Evolutionary conservation across 257 asterid genomes (phyloP), one percentile per base, ranked within the genome.

Genomic region (Nicotiana tabacum): DNA sequence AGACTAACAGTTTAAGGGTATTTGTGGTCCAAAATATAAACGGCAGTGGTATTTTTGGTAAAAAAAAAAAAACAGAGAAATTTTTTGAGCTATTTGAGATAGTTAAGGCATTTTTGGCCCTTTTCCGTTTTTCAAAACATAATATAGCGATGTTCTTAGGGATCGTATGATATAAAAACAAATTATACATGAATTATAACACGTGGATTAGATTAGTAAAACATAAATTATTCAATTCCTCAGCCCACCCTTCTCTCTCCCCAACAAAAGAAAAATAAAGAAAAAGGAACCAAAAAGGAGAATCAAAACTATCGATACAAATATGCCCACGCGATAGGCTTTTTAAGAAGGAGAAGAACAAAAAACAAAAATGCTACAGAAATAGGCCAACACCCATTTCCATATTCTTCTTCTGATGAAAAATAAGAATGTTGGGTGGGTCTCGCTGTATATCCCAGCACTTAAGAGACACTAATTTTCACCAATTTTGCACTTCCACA

Each of bases 371-470:
- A 0, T 69, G 77, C 4, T 37, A 21, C 58, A 5, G 12, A 35
- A 9, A 43, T 43, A 43, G 21, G 35, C 78, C 13, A 17, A 8
- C 48, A 46, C 0, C 79, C 79, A 74, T 74, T 21, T 46, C 79
- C 15, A 74, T 48, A 11, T 72, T 43, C 37, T 46, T 6, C 43
- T 10, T 69, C 1, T 70, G 33, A 72, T 72, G 62, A 74, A 74
- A 74, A 48, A 46, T 24, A 6, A 48, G 79, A 48, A 74, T 74
- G 79, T 48, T 74, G 79, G 39, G 79, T 48, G 79, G 79, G 61
- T 74, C 39, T 48, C 60, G 79, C 15, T 74, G 61, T 46, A 46
- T 72, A 24, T 72, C 77, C 12, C 56, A 69, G 7, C 77, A 69
- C 61, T 55, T 58, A n/a, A 58, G 29, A 58, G 65, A 58, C 39